Conservation (phyloP, 2,329 filamentous ascomycete species). For the Dactylellina cionopaga region DNA sequence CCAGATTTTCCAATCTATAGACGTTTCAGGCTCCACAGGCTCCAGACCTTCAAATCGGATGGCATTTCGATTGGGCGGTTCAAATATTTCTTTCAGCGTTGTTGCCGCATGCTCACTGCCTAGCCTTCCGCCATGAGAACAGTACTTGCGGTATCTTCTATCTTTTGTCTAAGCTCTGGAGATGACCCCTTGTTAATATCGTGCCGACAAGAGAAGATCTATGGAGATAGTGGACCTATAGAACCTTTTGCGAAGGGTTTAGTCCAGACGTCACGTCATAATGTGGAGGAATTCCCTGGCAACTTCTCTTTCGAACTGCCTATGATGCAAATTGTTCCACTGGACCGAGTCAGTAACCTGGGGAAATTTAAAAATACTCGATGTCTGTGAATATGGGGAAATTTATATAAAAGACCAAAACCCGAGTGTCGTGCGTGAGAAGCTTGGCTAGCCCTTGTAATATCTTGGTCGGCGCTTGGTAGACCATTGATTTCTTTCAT, state of each 20-base stretch:
- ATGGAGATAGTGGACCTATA: conserved; percentile 7
- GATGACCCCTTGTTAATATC: background rate
- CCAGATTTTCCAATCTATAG: background rate
- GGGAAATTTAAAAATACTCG: background rate
- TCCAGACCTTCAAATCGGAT: background rate
- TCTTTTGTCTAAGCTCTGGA: conserved; percentile 2
- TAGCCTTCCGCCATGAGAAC: too few relatives aligned
- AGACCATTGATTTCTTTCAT: background rate
- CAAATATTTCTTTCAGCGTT: background rate
- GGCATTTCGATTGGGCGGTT: background rate
- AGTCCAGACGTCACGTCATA: conserved; percentile 15
- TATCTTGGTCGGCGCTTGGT: background rate
- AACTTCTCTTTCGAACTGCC: background rate
- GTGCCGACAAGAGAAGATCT: conserved; percentile 20
- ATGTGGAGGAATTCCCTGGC: background rate
- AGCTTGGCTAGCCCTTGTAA: conserved; percentile 6
- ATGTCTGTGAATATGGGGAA: background rate
- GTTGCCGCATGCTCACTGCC: conserved; percentile 2
- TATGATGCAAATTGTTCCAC: conserved; percentile 11
- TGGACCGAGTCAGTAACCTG: background rate
- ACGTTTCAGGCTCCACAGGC: conserved; percentile 16
- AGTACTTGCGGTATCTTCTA: background rate
- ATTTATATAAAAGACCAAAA: background rate
- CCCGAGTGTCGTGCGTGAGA: background rate
- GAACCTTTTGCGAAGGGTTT: background rate